Percentiles rank a stretch among this genome's conserved stretches.
Evolutionary conservation across 176 grass and related monocot species (phyloP).

Genomic region (Hyparrhenia diplandra): DNA sequence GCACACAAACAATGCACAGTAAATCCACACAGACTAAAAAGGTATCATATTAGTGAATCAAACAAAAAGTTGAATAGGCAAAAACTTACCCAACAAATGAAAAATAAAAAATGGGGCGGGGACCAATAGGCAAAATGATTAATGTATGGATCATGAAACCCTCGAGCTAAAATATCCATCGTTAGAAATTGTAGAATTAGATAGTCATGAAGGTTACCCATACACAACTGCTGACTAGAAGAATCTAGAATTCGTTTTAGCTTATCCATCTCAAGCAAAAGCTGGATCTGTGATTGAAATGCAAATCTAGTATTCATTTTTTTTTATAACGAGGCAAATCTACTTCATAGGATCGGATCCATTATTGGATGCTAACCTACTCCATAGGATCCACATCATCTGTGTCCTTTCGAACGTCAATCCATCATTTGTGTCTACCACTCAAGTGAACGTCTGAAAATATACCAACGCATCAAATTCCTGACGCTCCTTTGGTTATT

Average conservation of each 20-base stretch:
- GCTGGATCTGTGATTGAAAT: slow-evolving; percentile 23
- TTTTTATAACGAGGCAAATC: too few relatives aligned
- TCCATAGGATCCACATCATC: slow-evolving; percentile 25
- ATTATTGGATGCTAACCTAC: not conserved
- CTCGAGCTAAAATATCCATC: not conserved
- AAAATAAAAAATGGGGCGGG: not conserved
- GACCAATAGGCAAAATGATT: not conserved
- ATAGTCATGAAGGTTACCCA: not conserved
- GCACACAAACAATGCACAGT: slow-evolving; percentile 4
- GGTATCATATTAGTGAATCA: not conserved
- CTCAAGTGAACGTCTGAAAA: slow-evolving; percentile 9
- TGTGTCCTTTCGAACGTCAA: too few relatives aligned
- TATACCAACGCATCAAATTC: slow-evolving; percentile 30
- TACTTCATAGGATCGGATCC: not conserved
- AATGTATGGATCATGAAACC: not conserved
- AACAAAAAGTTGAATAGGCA: too few relatives aligned
- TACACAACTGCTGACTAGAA: slow-evolving; percentile 11
- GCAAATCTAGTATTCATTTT: too few relatives aligned
- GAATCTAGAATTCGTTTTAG: not conserved
- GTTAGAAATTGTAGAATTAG: not conserved
- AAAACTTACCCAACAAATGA: not conserved
- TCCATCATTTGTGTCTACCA: too few relatives aligned
- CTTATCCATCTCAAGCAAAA: slow-evolving; percentile 12
- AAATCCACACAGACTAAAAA: not conserved
- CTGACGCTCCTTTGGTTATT: slow-evolving; percentile 25